Percentiles rank a stretch among this genome's conserved stretches.
Evolutionary conservation across 1,139 yeast species (phyloP).

Genomic region (Taphrina confusa): DNA sequence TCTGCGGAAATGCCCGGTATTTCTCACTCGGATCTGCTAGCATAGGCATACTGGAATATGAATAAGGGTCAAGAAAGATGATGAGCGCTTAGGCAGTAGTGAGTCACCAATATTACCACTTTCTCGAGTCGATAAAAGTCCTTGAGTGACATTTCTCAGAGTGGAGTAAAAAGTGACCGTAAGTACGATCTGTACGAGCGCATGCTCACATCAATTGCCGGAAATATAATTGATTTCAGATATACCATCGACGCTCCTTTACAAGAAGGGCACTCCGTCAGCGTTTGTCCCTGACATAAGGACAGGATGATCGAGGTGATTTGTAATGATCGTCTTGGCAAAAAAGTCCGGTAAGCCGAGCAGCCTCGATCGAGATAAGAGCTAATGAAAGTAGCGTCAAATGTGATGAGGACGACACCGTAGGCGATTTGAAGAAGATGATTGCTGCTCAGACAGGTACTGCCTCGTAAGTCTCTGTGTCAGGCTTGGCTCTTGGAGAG

Average conservation of each 20-base stretch:
- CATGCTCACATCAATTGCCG: neutral
- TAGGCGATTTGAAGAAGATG: constrained; percentile 90
- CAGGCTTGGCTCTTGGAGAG: neutral
- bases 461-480: constrained; percentile 42
- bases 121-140: neutral
- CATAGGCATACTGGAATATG: constrained; percentile 46
- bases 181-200: neutral
- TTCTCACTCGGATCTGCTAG: constrained; percentile 74
- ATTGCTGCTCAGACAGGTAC: constrained; percentile 82
- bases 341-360: constrained; percentile 73
- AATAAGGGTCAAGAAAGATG: neutral
- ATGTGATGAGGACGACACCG: constrained; percentile 77
- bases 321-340: constrained; percentile 62
- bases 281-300: too few relatives aligned
- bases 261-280: too few relatives aligned
- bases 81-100: neutral
- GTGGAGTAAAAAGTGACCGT: constrained; percentile 4
- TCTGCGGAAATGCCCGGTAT: constrained; percentile 67
- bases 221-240: too few relatives aligned
- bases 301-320: constrained; percentile 23
- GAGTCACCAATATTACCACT: neutral
- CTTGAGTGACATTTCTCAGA: neutral
- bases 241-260: too few relatives aligned
- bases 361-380: constrained; percentile 36
- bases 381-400: constrained; percentile 30